A percentile compares a stretch with the other conserved stretches of the same genome.
Evolutionary conservation across 176 grass and related monocot genomes (phyloP).

Genomic region (Carex myosuroides): DNA sequence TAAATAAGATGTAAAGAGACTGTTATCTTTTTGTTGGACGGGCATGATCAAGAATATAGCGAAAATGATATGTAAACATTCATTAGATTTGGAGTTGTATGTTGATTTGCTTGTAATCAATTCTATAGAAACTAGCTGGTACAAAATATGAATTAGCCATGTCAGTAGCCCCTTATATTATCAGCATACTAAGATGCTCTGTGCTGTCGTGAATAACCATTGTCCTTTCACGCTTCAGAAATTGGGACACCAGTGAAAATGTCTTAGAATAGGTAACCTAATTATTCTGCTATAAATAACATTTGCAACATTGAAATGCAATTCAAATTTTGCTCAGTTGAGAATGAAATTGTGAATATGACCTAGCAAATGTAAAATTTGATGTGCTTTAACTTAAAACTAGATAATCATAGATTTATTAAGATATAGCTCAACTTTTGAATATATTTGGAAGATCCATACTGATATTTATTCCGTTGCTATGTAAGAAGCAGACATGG

Average conservation of each 20-base stretch:
- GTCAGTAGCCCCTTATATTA: neutral
- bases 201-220: neutral
- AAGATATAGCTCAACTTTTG: neutral
- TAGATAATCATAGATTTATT: neutral
- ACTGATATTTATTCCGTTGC: neutral
- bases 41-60: neutral
- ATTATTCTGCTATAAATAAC: neutral
- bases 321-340: neutral
- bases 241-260: neutral
- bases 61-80: neutral
- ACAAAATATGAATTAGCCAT: neutral
- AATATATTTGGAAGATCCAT: neutral
- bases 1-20: neutral
- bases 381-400: neutral
- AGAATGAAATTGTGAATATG: neutral
- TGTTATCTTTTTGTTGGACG: neutral
- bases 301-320: neutral
- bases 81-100: neutral
- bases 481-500: neutral
- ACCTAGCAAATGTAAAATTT: neutral
- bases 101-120: neutral
- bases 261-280: neutral
- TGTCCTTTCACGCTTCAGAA: neutral
- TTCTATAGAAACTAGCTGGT: neutral
- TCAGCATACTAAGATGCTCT: neutral